Percentiles rank a stretch among this genome's conserved stretches.
phyloP scores from a whole-genome alignment of 352 stramenopile genomes.

The Pythium monospermum region DNA sequence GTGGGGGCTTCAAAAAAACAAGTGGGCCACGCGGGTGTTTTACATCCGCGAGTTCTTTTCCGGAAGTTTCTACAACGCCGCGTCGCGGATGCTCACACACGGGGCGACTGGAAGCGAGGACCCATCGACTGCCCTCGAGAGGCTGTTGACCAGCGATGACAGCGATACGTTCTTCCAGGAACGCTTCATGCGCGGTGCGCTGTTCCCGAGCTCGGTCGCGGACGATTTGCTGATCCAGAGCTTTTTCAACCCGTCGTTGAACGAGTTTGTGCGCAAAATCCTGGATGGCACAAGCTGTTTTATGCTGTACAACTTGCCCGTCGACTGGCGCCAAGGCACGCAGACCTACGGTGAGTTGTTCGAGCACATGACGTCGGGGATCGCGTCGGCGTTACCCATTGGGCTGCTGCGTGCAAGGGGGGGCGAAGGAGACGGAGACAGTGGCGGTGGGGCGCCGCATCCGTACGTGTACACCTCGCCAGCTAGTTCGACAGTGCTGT shows the following conservation, averaged over 20 bases:
- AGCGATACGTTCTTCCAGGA: conserved; percentile 83
- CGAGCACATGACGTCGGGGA: conserved; percentile 64
- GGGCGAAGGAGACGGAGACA: no score
- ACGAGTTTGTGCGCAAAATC: conserved; percentile 78
- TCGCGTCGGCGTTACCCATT: conserved; percentile 72
- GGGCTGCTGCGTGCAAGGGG: conserved; percentile 60
- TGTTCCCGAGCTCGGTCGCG: conserved; percentile 76
- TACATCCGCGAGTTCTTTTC: conserved; percentile 54
- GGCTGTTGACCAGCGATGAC: conserved; percentile 38
- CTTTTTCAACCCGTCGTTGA: conserved; percentile 86
- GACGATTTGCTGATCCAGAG: conserved; percentile 84
- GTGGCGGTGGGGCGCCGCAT: conserved; percentile 43
- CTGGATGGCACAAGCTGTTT: conserved; percentile 84
- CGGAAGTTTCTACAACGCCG: conserved; percentile 53
- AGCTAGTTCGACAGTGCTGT: conserved; percentile 47
- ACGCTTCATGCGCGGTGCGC: conserved; percentile 73
- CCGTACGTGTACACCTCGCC: conserved; percentile 83
- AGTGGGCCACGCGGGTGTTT: background rate
- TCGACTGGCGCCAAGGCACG: conserved; percentile 35
- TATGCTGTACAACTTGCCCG: conserved; percentile 73
- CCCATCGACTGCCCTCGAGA: conserved; percentile 20
- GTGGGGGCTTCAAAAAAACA: conserved; percentile 29
- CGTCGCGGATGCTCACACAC: conserved; percentile 30
- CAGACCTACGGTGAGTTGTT: conserved; percentile 73
- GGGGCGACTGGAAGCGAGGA: conserved; percentile 19